These are phyloP conservation scores for Phenoliferia sp. DNA, from an alignment of 1,284 basidiomycete species.

Conservation along the genomic window DNA sequence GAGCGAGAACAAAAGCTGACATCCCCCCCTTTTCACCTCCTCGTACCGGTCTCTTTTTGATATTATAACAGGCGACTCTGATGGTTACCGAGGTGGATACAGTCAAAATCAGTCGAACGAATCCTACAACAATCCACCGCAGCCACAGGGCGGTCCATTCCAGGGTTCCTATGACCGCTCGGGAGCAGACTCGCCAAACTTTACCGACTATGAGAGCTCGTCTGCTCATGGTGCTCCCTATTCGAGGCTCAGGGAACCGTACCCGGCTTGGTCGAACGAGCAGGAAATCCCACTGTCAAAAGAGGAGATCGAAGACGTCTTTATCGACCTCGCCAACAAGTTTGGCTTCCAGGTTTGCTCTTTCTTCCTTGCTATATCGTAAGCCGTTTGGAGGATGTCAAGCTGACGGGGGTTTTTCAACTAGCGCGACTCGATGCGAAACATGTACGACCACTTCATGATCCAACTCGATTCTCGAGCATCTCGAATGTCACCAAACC, in stretches of 20 bases:
- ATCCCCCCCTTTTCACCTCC: too few species aligned
- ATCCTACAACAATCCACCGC: not conserved
- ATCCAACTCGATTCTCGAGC: constrained; percentile 92
- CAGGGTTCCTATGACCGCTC: constrained; percentile 17
- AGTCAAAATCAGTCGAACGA: not conserved
- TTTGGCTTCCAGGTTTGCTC: constrained; percentile 77
- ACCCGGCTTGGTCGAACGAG: constrained; percentile 89
- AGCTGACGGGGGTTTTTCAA: not conserved
- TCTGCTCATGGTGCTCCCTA: constrained; percentile 19
- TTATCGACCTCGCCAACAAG: constrained; percentile 96
- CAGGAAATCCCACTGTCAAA: constrained; percentile 92
- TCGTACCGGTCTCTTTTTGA: too few species aligned
- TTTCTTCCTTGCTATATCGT: not conserved
- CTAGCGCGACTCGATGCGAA: constrained; percentile 60
- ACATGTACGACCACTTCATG: constrained; percentile 94
- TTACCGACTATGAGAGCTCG: constrained; percentile 29
- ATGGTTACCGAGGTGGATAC: constrained; percentile 23
- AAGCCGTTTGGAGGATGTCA: not conserved
- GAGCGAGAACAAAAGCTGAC: not conserved
- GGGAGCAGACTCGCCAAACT: constrained; percentile 26
- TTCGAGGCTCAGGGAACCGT: constrained; percentile 57
- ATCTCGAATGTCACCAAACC: constrained; percentile 95
- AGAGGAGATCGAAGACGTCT: constrained; percentile 98
- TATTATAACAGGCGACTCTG: constrained; percentile 1
- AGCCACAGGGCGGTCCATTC: constrained; percentile 16